These are phyloP conservation scores for Neurospora sp. DNA, from an alignment of 495 filamentous ascomycete genomes.

Conservation along the genomic window DNA sequence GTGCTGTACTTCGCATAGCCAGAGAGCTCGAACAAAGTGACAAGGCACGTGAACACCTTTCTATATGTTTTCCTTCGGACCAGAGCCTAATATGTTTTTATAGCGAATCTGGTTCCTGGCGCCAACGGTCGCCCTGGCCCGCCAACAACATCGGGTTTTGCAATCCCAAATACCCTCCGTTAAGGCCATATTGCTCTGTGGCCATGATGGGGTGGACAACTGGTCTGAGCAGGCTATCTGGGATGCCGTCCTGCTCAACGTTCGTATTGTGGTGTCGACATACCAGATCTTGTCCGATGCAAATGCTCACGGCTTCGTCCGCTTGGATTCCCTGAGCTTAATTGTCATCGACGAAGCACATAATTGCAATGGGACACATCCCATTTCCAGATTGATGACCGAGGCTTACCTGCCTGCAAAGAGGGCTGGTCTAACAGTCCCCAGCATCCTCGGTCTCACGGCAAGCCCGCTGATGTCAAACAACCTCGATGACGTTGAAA, in stretches of 20 bases:
- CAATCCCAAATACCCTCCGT: slow-evolving; percentile 50
- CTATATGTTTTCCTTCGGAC: slow-evolving; percentile 1
- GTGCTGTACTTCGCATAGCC: slow-evolving; percentile 68
- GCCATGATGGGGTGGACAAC: slow-evolving; percentile 57
- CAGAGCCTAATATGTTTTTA: slow-evolving; percentile 7
- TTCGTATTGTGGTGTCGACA: slow-evolving; percentile 69
- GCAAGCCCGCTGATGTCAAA: slow-evolving; percentile 69
- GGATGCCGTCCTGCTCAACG: slow-evolving; percentile 58
- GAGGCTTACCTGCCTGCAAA: slow-evolving; percentile 52
- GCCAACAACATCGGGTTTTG: slow-evolving; percentile 63
- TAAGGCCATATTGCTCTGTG: slow-evolving; percentile 54
- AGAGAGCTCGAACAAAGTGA: slow-evolving; percentile 56
- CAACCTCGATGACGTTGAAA: slow-evolving; percentile 37
- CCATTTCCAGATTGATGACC: slow-evolving; percentile 70
- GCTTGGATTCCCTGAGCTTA: slow-evolving; percentile 52
- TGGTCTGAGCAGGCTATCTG: slow-evolving; percentile 68
- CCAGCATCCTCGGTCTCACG: slow-evolving; percentile 72
- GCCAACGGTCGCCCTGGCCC: slow-evolving; percentile 64
- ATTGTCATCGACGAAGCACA: slow-evolving; percentile 90
- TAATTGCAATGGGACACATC: slow-evolving; percentile 52
- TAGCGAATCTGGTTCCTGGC: slow-evolving; percentile 81
- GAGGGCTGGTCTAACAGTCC: slow-evolving; percentile 35
- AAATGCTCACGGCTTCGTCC: slow-evolving; percentile 69
- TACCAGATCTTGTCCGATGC: slow-evolving; percentile 71
- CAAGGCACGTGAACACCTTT: slow-evolving; percentile 46